Evolutionary conservation across 257 asterid genomes (phyloP), one percentile per base, ranked within the genome.

Genomic region (Solanum arcanum): DNA sequence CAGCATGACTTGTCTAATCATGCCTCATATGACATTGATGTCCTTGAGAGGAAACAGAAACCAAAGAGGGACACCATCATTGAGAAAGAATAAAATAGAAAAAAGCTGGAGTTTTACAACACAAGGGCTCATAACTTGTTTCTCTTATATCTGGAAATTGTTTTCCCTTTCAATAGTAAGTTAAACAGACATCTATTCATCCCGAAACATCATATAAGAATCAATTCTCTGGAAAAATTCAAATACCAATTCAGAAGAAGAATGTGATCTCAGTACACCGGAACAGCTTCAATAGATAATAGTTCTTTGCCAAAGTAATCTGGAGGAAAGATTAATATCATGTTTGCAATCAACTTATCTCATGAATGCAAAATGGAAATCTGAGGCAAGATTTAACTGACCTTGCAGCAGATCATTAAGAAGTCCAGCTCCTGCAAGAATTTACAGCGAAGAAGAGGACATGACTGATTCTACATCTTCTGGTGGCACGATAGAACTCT

Each of bases 391-490:
- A 87, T 52, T 74, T 83, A 70, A 88, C 92, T 87, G 86, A 90
- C 96, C 95, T 85, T 84, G 84, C 85, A 69, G 90, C 86, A 90
- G 86, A 77, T 83, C 86, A 86, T 70, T 76, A 80, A 84, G 86
- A 88, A 77, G 60, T 62, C 73, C 52, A 87, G 86, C 87, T 73
- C 88, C 86, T 33, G 83, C 85, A 87, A 85, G 25, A 68, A 89
- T 64, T 75, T 83, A 86, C 64, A 89, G 83, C 81, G 59, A 41
- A 35, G 84, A 86, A 68, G 86, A 49, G 66, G 37, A 75, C 72
- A 83, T 52, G 75, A 89, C 46, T 88, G 83, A 84, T 39, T 66
- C 85, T 83, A 59, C 49, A 80, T 47, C 74, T 76, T 72, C 84
- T 18, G n/a, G 72, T 29, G 33, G 56, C 60, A 86, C 27, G 52